These are phyloP conservation scores for Trichothecium roseum DNA, from an alignment of 2,329 filamentous ascomycete genomes.

Conservation along the genomic window DNA sequence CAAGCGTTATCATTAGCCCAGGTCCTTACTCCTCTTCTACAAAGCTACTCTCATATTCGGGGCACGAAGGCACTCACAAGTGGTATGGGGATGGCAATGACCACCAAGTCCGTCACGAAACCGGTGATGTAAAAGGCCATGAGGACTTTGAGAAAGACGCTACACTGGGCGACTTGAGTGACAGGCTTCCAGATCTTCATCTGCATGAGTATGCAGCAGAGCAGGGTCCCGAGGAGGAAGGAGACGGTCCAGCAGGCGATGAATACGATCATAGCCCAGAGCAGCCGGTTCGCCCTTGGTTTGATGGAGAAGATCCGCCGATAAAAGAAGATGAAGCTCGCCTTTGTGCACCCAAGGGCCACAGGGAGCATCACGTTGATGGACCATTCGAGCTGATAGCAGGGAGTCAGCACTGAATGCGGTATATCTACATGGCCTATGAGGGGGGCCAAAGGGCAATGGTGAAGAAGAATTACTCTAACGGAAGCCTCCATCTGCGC, in stretches of 20 bases:
- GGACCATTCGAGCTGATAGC: not conserved
- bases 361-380: not conserved
- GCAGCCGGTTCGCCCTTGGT: not conserved
- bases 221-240: not conserved
- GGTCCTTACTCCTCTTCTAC: not conserved
- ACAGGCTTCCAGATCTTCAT: no score
- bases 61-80: not conserved
- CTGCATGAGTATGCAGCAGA: no score
- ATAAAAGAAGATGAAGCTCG: not conserved
- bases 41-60: not conserved
- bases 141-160: not conserved
- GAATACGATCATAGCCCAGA: not conserved
- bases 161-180: no score
- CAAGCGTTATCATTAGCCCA: no score
- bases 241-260: not conserved
- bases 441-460: no score
- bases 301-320: not conserved
- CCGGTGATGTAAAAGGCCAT: slow-evolving; percentile 1
- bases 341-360: not conserved
- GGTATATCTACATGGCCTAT: no score
- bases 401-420: no score
- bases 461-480: no score
- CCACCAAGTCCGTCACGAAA: not conserved
- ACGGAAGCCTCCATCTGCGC: no score
- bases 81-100: slow-evolving; percentile 1